Evolutionary conservation across 2,329 filamentous ascomycete genomes (phyloP), one percentile per base, ranked within the genome.

Genomic region (Fusarium sororula): DNA sequence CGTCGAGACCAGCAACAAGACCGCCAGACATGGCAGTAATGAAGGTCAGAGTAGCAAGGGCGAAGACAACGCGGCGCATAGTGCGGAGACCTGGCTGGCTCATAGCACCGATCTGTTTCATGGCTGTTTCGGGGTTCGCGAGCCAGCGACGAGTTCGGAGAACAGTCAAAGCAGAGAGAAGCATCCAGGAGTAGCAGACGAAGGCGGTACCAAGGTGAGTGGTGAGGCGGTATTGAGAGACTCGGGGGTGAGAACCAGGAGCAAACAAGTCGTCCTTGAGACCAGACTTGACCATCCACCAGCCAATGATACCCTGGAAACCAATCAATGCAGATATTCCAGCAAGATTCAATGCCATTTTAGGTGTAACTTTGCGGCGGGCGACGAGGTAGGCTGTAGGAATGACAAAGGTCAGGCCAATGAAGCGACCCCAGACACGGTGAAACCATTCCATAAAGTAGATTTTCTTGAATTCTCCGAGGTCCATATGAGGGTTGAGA

Each of bases 381-480:
- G 92, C 91, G 79, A 98, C 89, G 80, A 98, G 97, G 87, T 98
- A 98, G 63, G 92, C 83, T 13, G 96, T 94, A 4, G 96, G 96
- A 3, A 98, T 80, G 54, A 98, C 91, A 82, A 98, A 98, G 57
- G 94, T 93, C 72, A 98, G 83, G 67, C 96, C 96, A 66, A 99
- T 94, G 77, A 97, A 88, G 74, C 96, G 92, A 51, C 96, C 96
- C 95, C 96, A 98, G 63, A 98, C 88, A 37, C 96, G 91, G 83
- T 99, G 96, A 48, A 92, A 91, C 96, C 96, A 99, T 87, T 99
- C 96, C 96, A 98, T 98, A 83, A 93, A 99, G 88, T 98, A 99
- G 76, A 99, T 99, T 81, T 96, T 93, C 84, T 98, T 98, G 86
- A 98, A 99, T 82, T 99, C 96, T 66, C 91, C 89, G 64, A 99